Base-by-base conservation (phyloP, 306 rosid species). In the Erythrophleum fordii region DNA sequence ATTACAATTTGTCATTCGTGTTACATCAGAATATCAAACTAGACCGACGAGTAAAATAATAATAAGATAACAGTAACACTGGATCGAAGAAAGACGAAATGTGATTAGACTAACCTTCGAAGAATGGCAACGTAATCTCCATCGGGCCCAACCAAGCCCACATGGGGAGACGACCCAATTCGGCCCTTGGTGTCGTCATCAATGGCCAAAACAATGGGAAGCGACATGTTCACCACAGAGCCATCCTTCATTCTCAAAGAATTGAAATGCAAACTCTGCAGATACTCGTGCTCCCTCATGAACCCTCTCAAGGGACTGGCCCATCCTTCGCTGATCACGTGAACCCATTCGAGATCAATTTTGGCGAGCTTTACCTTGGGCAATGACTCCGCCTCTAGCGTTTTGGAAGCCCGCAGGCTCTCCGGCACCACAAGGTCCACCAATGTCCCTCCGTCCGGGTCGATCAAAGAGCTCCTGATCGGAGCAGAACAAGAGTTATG, bases 331-430 rank as follows among this genome's bases (percentile, higher is more conserved):
- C 97, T 71, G 68, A 96, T 76, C 56, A 96, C 98, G 31, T 93
- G 99, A 44, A 90, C 94, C 99, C 99, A 96, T 82, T 96, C 99
- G 22, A 89, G 65, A 84, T 96, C 99, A 81, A 96, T 86, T 82
- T 85, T 87, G 2, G 92, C 86, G 37, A 96, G 84, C 37, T 69
- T 48, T 75, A 87, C 89, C 77, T 80, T 88, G 0, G 97, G 98
- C 77, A 96, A 72, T 8, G 89, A 72, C 83, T 86, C 90, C 0
- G 89, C 97, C 87, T 90, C 92, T 12, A 53, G 4, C 0, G 18
- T n/a, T 82, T 82, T 90, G 28, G 83, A 58, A 2, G 81, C 87
- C 20, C 93, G 87, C 20, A 83, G 77, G 45, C 80, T 68, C 67
- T 92, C 92, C 1, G 93, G 89, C 76, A 95, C 90, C 84, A 92